Percentiles rank a stretch among this genome's conserved stretches.
phyloP scores from a whole-genome alignment of 2,329 filamentous ascomycete species.

The Alternaria novae-zelandiae region DNA sequence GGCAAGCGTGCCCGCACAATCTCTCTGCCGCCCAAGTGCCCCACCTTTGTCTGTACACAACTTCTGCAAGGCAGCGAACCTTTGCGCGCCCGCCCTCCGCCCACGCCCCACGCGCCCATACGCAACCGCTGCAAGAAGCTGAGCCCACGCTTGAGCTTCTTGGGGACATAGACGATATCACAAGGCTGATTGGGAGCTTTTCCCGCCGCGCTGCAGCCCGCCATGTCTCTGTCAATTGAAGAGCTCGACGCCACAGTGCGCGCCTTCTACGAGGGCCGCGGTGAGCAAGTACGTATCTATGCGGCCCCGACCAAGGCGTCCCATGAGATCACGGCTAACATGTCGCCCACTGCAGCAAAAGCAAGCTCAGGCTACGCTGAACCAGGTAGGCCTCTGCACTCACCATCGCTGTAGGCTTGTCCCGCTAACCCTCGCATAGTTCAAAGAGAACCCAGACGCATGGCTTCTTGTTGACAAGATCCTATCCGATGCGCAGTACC shows the following conservation, averaged over 20 bases:
- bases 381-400: constrained; percentile 70
- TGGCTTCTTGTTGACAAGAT: constrained; percentile 99
- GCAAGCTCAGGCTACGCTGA: constrained; percentile 88
- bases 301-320: neutral
- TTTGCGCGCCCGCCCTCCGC: constrained; percentile 25
- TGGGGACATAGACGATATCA: constrained; percentile 26
- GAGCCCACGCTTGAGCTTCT: constrained; percentile 21
- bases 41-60: constrained; percentile 41
- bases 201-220: constrained; percentile 43
- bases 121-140: constrained; percentile 6
- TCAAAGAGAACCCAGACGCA: constrained; percentile 98
- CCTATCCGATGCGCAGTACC: constrained; percentile 87
- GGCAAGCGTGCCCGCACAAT: constrained; percentile 33
- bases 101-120: constrained; percentile 18
- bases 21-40: constrained; percentile 33
- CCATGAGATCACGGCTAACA: constrained; percentile 47
- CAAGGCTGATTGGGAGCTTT: constrained; percentile 42
- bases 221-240: constrained; percentile 76
- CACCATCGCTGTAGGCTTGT: constrained; percentile 3
- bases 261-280: constrained; percentile 96
- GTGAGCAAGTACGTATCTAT: constrained; percentile 75
- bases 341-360: constrained; percentile 74
- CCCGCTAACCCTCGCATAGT: constrained; percentile 61
- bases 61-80: constrained; percentile 38
- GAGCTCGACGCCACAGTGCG: constrained; percentile 97